These are phyloP conservation scores for Protomyces arabidopsidicola DNA, from an alignment of 1,139 yeast species.

Conservation along the genomic window DNA sequence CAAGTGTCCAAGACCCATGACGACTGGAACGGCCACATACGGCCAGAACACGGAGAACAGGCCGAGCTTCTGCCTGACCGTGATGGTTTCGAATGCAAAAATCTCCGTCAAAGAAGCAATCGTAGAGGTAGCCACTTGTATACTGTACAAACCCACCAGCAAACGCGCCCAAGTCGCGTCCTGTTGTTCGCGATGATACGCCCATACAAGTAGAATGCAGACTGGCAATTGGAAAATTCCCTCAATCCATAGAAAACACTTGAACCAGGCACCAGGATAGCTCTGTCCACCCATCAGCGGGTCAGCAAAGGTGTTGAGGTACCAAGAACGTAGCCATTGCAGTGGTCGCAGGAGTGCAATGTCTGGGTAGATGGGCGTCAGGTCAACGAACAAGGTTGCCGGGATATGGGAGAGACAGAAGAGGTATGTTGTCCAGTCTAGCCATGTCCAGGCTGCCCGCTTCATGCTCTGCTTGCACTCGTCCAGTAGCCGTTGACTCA, in stretches of 20 bases:
- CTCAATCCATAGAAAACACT: slow-evolving; percentile 6
- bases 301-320: slow-evolving; percentile 4
- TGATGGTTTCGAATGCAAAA: not conserved
- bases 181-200: not conserved
- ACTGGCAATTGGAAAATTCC: slow-evolving; percentile 10
- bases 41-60: slow-evolving; percentile 10
- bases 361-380: slow-evolving; percentile 11
- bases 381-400: slow-evolving; percentile 13
- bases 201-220: slow-evolving; percentile 4
- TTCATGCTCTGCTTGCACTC: not conserved
- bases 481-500: too few relatives aligned
- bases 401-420: slow-evolving; percentile 18
- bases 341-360: not conserved
- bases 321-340: slow-evolving; percentile 2
- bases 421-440: not conserved
- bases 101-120: slow-evolving; percentile 11
- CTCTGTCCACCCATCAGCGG: slow-evolving; percentile 13
- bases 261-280: slow-evolving; percentile 22
- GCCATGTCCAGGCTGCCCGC: not conserved
- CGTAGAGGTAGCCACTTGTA: slow-evolving; percentile 16
- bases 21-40: slow-evolving; percentile 2
- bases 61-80: not conserved
- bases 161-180: slow-evolving; percentile 4
- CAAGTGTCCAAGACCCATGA: slow-evolving; percentile 6
- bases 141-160: slow-evolving; percentile 1